A percentile compares a stretch with the other conserved stretches of the same genome.
These are phyloP conservation scores for Incumbomyces delicatus DNA, from an alignment of 2,329 filamentous ascomycete genomes.

Conservation along the genomic window DNA sequence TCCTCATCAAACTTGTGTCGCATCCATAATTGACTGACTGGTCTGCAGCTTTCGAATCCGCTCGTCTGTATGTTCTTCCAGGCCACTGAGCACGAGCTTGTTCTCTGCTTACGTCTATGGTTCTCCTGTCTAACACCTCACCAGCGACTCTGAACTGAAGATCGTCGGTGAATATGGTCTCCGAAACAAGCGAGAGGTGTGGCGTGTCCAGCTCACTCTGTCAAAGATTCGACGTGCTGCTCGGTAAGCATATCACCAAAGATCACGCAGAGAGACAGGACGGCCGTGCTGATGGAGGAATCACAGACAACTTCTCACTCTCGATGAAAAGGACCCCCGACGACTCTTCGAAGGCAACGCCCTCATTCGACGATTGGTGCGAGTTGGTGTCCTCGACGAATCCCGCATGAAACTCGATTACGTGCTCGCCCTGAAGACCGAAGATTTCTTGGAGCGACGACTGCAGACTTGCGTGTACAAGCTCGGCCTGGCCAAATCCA, in stretches of 20 bases:
- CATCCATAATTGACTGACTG: conserved; percentile 30
- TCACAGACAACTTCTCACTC: conserved; percentile 91
- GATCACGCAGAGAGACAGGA: background rate
- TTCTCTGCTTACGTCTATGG: conserved; percentile 88
- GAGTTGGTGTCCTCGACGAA: conserved; percentile 99
- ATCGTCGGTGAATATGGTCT: conserved; percentile 99
- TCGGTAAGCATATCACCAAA: conserved; percentile 55
- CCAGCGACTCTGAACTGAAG: conserved; percentile 98
- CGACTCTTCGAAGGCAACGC: conserved; percentile 99
- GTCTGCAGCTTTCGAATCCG: conserved; percentile 77
- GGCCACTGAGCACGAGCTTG: conserved; percentile 99
- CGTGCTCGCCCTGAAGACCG: conserved; percentile 96
- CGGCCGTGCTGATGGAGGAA: conserved; percentile 7
- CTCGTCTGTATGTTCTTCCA: conserved; percentile 90
- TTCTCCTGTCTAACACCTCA: conserved; percentile 58
- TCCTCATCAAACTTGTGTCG: background rate
- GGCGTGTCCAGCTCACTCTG: conserved; percentile 97
- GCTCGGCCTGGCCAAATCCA: conserved; percentile 99
- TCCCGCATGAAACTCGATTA: conserved; percentile 99
- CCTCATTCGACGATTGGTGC: conserved; percentile 98
- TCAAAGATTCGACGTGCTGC: conserved; percentile 99
- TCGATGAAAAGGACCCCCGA: conserved; percentile 99
- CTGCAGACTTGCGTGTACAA: conserved; percentile 99
- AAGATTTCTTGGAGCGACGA: conserved; percentile 99
- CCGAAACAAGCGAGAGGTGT: conserved; percentile 99